A percentile compares a stretch with the other conserved stretches of the same genome.
These are phyloP conservation scores for Geopyxis carbonaria DNA, from an alignment of 495 filamentous ascomycete genomes.

Conservation along the genomic window DNA sequence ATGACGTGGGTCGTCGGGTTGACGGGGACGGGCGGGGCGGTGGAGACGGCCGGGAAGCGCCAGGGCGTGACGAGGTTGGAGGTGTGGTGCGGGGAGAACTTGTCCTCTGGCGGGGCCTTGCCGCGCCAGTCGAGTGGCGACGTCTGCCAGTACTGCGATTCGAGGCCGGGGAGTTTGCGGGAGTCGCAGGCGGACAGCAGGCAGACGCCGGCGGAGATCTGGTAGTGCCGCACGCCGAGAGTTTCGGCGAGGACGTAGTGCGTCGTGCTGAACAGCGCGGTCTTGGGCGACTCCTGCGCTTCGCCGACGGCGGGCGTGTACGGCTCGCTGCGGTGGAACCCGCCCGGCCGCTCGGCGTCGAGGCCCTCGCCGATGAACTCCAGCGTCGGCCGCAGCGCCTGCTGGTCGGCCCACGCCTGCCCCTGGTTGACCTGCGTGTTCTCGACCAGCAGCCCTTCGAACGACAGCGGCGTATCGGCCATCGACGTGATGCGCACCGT, in stretches of 20 bases:
- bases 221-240: conserved; percentile 13
- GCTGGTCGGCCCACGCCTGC: conserved; percentile 11
- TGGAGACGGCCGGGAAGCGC: conserved; percentile 8
- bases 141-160: conserved; percentile 15
- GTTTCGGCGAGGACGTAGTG: conserved; percentile 14
- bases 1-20: conserved; percentile 5
- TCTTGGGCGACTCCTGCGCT: not conserved
- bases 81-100: conserved; percentile 9
- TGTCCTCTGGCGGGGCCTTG: too few relatives aligned
- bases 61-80: conserved; percentile 7
- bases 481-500: conserved; percentile 13
- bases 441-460: conserved; percentile 14
- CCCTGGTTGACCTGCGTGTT: conserved; percentile 11
- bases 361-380: conserved; percentile 20
- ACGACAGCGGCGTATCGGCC: conserved; percentile 12
- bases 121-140: conserved; percentile 7
- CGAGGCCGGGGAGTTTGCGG: conserved; percentile 10
- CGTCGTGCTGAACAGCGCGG: conserved; percentile 4
- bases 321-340: conserved; percentile 3
- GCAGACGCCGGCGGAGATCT: conserved; percentile 14
- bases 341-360: conserved; percentile 9
- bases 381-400: conserved; percentile 9
- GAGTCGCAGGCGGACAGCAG: conserved; percentile 8
- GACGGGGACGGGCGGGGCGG: conserved; percentile 1
- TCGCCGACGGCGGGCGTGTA: not conserved